Evolutionary conservation across 768 basidiomycete genomes (phyloP).

Genomic region (Dacryopinax primogenitus): DNA sequence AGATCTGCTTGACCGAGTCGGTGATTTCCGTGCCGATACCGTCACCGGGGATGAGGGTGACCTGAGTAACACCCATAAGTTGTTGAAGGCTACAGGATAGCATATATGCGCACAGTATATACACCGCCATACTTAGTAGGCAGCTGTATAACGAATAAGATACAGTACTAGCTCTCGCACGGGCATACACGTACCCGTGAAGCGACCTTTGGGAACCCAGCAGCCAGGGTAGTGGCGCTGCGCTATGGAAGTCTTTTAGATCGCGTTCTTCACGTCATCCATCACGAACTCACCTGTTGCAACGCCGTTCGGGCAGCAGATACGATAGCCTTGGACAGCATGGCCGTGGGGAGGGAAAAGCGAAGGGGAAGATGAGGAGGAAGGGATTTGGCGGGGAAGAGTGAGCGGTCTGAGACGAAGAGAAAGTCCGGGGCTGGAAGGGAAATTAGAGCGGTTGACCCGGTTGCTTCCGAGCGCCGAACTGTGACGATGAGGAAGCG

Average conservation of each 20-base stretch:
- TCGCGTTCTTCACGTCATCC: not conserved
- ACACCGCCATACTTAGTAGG: slow-evolving; percentile 86
- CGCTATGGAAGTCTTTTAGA: slow-evolving; percentile 4
- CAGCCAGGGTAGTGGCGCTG: slow-evolving; percentile 57
- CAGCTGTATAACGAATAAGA: slow-evolving; percentile 34
- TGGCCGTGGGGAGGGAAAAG: not conserved
- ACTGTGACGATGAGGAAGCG: no score
- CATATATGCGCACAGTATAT: slow-evolving; percentile 48
- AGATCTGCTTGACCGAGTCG: slow-evolving; percentile 97
- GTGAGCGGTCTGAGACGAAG: not conserved
- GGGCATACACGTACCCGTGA: slow-evolving; percentile 41
- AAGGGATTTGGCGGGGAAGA: not conserved
- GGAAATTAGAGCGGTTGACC: not conserved
- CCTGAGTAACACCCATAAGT: slow-evolving; percentile 36
- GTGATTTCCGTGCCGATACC: slow-evolving; percentile 96
- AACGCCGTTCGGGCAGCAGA: not conserved
- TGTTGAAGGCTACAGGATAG: slow-evolving; percentile 13
- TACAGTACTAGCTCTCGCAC: not conserved
- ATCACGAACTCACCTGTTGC: not conserved
- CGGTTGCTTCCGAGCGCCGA: slow-evolving; percentile 8
- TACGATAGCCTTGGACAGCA: slow-evolving; percentile 2
- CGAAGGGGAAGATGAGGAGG: not conserved
- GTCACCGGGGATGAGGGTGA: slow-evolving; percentile 95
- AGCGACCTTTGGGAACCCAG: slow-evolving; percentile 63
- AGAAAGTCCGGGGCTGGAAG: not conserved